Conservation (phyloP, 805 yeast species). For the Ogataea minuta region DNA sequence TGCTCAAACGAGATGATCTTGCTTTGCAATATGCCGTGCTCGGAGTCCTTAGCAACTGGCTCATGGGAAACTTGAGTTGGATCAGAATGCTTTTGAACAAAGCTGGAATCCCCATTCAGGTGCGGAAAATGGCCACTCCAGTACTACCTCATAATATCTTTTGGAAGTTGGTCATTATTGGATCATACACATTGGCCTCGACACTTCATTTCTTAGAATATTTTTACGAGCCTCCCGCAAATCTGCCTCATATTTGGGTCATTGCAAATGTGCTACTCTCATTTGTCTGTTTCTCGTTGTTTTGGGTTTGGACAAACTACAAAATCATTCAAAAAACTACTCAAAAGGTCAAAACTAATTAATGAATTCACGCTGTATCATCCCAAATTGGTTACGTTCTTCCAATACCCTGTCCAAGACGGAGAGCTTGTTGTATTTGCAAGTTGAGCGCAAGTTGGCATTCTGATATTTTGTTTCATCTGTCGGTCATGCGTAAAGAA, state of each 20-base stretch:
- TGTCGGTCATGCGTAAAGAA: slow-evolving; percentile 49
- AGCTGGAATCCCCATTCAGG: slow-evolving; percentile 23
- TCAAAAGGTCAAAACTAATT: slow-evolving; percentile 25
- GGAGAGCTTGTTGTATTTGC: neutral
- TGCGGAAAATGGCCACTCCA: slow-evolving; percentile 30
- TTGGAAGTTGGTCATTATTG: slow-evolving; percentile 49
- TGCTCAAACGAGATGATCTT: slow-evolving; percentile 73
- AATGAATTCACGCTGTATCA: slow-evolving; percentile 1
- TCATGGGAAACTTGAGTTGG: slow-evolving; percentile 63
- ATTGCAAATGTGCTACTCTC: slow-evolving; percentile 70
- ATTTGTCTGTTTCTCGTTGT: slow-evolving; percentile 68
- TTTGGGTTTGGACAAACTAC: slow-evolving; percentile 81
- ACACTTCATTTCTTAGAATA: slow-evolving; percentile 55
- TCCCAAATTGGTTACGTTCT: slow-evolving; percentile 5
- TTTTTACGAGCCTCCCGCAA: slow-evolving; percentile 48
- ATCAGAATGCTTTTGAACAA: slow-evolving; percentile 39
- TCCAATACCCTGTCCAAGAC: neutral
- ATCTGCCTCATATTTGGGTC: slow-evolving; percentile 84
- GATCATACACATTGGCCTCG: slow-evolving; percentile 49
- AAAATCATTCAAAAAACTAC: slow-evolving; percentile 40
- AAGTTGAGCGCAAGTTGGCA: slow-evolving; percentile 37
- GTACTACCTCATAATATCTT: slow-evolving; percentile 48
- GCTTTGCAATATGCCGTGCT: slow-evolving; percentile 67
- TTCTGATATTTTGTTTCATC: slow-evolving; percentile 40
- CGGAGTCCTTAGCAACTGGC: slow-evolving; percentile 70